Evolutionary conservation across 192 early-diverging fungal species (phyloP), one percentile per base, ranked within the genome.

Genomic region (Coemansia sp.): DNA sequence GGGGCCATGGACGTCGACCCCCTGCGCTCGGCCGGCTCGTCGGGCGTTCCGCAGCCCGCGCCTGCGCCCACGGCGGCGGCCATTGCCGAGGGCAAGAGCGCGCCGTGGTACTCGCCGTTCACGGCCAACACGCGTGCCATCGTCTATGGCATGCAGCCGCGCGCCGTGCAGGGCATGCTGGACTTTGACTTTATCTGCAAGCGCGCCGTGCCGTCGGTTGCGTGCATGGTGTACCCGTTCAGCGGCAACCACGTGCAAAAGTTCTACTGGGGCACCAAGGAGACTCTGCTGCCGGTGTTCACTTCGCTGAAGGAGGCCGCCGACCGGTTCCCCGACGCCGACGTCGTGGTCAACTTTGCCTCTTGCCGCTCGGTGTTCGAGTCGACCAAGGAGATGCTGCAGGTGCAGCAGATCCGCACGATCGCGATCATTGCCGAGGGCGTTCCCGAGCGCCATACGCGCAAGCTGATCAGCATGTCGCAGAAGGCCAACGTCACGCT

Each of bases 131-230:
- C 95, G 14, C 91, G 94, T 57, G 83, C 94, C 13, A 94, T 98
- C 72, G 88, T 98, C 62, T 98, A 93, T 67, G 96, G 96, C 56
- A 98, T 98, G 96, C 96, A 98, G 85, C 95, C 96, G 57, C 90
- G 93, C 68, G 96, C 95, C 16, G 93, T 98, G 24, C 96, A 98
- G 83, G 96, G 96, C 69, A 98, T 98, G 96, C 85, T 98, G 13
- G 96, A 98, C 83, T 98, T 96, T 88, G 96, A 98, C 78, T 98
- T 89, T 55, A 98, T 98, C 87, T 98, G 96, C 88, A 90, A 93
- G 83, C 89, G 96, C 65, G 58, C 74, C 20, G 73, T 86, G 55
- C 96, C 96, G 18, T 96, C 94, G 25, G 96, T 98, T 51, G 93
- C 94, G 14, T 94, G 93, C 71, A 98, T 98, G 96, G 89, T 98